Base-by-base conservation (phyloP, 2,329 filamentous ascomycete genomes). In the Ophiostoma angusticollis region DNA sequence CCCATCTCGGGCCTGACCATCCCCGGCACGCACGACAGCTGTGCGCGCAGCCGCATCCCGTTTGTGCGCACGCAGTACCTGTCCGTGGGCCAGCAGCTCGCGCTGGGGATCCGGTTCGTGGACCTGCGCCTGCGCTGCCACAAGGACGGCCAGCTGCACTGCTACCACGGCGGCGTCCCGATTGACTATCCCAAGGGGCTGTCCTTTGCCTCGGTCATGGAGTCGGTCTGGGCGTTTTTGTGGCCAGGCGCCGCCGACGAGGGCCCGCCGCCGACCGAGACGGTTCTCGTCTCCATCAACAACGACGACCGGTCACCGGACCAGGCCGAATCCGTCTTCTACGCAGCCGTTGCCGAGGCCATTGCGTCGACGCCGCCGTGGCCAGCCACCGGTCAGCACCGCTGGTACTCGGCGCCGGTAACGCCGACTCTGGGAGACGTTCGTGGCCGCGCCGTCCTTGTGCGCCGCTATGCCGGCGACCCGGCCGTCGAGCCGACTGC, bases 51-150 rank as follows among this genome's bases (percentile, higher is more conserved):
- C 41, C 50, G 47, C 32, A 49, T 56, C 9, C 79, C 79, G 0
- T 82, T 77, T 8, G 80, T 84, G n/a, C 70, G 79, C 29, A 84
- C 80, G 48, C 80, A 84, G 57, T 70, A 74, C 27, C 72, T 80
- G 14, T 65, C 68, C 22, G 66, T 78, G 0, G 56, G 59, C 31
- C 69, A 73, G 43, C 80, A 84, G 54, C 65, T 84, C n/a, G 62
- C 70, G 16, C 76, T 83, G 46, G 80, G 80, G 3, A 70, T 84
- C 31, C 75, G 80, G 25, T 84, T 84, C 61, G 71, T 84, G 46
- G 80, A 84, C 51, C 62, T 71, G 49, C 57, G 68, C 38, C 59
- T 63, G 42, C 55, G 66, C 35, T 56, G 63, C 33, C 46, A 54
- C 44, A 45, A 49, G 29, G 44, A 51, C 31, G 49, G 47, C 37